Evolutionary conservation across 2,329 filamentous ascomycete species (phyloP).

Genomic region (Stylonectria norvegica): DNA sequence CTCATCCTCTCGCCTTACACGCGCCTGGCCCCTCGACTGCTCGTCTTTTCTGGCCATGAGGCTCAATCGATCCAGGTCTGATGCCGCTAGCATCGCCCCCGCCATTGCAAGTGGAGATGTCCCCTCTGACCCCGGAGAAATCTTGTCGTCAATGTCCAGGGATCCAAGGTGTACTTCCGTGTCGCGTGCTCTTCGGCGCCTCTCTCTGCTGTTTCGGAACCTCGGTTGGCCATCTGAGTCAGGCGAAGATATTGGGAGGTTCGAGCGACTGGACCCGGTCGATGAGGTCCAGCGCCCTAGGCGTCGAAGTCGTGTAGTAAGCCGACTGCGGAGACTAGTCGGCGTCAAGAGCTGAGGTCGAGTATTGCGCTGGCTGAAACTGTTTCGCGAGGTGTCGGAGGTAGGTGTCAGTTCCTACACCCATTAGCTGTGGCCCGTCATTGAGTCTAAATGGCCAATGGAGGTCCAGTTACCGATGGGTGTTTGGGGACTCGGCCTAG

Average conservation of each 20-base stretch:
- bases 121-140: too few relatives aligned
- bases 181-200: conserved; percentile 31
- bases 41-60: conserved; percentile 20
- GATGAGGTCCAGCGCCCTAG: conserved; percentile 25
- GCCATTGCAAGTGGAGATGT: conserved; percentile 26
- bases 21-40: conserved; percentile 3
- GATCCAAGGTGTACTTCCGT: conserved; percentile 19
- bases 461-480: conserved; percentile 4
- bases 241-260: conserved; percentile 12
- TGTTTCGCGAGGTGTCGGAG: conserved; percentile 10
- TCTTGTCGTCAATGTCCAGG: conserved; percentile 17
- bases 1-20: too few relatives aligned
- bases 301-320: conserved; percentile 23
- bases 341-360: conserved; percentile 26
- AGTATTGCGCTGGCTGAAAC: conserved; percentile 15
- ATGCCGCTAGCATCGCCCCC: conserved; percentile 27
- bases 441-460: too few relatives aligned
- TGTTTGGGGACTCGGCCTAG: conserved; percentile 3
- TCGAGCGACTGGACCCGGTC: conserved; percentile 15
- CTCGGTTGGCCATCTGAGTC: conserved; percentile 7
- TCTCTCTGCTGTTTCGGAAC: conserved; percentile 26
- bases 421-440: too few relatives aligned
- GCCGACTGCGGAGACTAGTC: conserved; percentile 20
- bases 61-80: conserved; percentile 33
- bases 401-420: conserved; percentile 12